Conservation (phyloP, 192 early-diverging fungal genomes). For the Backusella macrospora region DNA sequence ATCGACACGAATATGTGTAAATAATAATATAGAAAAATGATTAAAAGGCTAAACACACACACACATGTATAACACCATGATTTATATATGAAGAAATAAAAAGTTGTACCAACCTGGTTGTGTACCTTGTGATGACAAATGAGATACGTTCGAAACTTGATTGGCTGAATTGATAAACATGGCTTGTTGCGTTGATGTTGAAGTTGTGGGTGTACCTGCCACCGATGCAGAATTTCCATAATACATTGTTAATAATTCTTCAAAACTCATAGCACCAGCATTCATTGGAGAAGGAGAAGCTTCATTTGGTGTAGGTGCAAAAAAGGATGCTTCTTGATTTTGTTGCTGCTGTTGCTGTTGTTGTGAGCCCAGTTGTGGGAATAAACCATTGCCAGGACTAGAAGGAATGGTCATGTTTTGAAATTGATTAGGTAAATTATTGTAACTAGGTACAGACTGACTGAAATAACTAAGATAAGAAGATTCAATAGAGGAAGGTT, state of each 20-base stretch:
- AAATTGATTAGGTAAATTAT: slow-evolving; percentile 16
- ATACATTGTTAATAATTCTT: slow-evolving; percentile 31
- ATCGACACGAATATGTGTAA: too few relatives aligned
- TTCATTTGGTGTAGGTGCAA: slow-evolving; percentile 14
- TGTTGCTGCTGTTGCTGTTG: neutral
- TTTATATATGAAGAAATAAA: neutral
- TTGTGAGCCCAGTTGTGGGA: slow-evolving; percentile 12
- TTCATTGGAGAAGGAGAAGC: slow-evolving; percentile 11
- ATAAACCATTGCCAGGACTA: slow-evolving; percentile 15
- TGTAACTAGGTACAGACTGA: slow-evolving; percentile 22
- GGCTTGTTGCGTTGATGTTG: slow-evolving; percentile 1
- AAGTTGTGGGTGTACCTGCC: slow-evolving; percentile 1
- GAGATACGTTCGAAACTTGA: neutral
- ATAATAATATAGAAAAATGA: neutral
- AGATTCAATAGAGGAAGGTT: slow-evolving; percentile 25
- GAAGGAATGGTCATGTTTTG: slow-evolving; percentile 4
- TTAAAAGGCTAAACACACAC: neutral
- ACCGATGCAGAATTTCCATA: slow-evolving; percentile 10
- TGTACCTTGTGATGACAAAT: slow-evolving; percentile 14
- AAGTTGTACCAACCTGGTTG: neutral
- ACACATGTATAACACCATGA: too few relatives aligned
- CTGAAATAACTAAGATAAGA: slow-evolving; percentile 11
- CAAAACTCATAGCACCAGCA: slow-evolving; percentile 32
- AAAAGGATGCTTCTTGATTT: neutral
- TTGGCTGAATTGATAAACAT: slow-evolving; percentile 12